Base-by-base conservation (phyloP, 116 monocot genomes). In the Papilionanthe hybrid region DNA sequence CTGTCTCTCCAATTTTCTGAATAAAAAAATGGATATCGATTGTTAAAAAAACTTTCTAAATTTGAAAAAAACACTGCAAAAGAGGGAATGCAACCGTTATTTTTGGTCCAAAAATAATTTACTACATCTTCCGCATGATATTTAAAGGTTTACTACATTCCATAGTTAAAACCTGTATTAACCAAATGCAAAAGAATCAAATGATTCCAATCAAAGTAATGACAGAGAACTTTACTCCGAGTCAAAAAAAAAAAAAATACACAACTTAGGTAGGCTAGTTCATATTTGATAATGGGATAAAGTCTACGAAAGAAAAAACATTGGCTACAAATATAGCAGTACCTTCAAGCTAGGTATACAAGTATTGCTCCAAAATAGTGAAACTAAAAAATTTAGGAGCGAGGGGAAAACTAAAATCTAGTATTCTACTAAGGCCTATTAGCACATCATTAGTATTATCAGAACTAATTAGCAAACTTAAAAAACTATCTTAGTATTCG, bases 1-100 rank as follows among this genome's bases (percentile, higher is more conserved):
- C 89, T 50, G 84, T 83, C 79, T 90, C 92, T 8, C 84, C 92
- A 84, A 96, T 93, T 89, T 92, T 93, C 94, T 96, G 75, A 73
- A 20, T 53, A 53, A 82, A 78, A 42, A 85, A 77, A 28, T 71
- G 37, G 37, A 65, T 65, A 23, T 41, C 17, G 11, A 3, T 63
- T 22, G 32, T 43, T 75, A 28, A 50, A 71, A 55, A 65, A 65
- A 65, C 25, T 65, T 23, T 60, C 9, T 7, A 65, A 65, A 1
- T 65, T 65, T 25, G 7, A 23, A 65, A 65, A 53, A 25, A 25
- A 65, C 8, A 65, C 5, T 7, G 17, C 65, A 65, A 27, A 25
- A 27, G 27, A 25, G 27, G 27, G 25, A 65, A 65, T 23, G 11
- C 25, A 27, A 10, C 9, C 22, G 60, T 65, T 9, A 11, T 65